phyloP scores from a whole-genome alignment of 2,329 filamentous ascomycete species.

The Phialemoniopsis sp. region DNA sequence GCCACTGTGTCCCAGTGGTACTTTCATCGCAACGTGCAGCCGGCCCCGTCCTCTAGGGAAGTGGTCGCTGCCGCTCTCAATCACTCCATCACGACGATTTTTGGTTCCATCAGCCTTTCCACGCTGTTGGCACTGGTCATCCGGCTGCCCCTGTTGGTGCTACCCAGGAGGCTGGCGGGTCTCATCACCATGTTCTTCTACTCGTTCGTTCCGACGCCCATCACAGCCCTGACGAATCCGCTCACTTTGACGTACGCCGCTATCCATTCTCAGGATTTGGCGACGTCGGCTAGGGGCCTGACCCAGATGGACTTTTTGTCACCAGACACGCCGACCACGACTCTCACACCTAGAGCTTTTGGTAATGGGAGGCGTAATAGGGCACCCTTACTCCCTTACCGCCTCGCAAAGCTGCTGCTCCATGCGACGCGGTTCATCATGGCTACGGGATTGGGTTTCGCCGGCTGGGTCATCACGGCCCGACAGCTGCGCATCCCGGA shows the following conservation, averaged over 20 bases:
- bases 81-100: constrained; percentile 81
- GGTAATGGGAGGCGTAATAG: constrained; percentile 21
- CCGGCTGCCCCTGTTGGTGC: constrained; percentile 76
- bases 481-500: constrained; percentile 64
- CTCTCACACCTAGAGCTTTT: constrained; percentile 54
- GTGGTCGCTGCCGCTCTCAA: constrained; percentile 79
- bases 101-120: constrained; percentile 87
- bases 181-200: constrained; percentile 61
- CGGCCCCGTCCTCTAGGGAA: constrained; percentile 71
- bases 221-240: constrained; percentile 84
- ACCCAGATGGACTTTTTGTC: constrained; percentile 79
- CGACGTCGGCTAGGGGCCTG: constrained; percentile 72
- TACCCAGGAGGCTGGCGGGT: constrained; percentile 64
- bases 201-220: constrained; percentile 77
- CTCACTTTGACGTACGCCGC: constrained; percentile 89
- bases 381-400: constrained; percentile 71
- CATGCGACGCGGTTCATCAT: constrained; percentile 90
- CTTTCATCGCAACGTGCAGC: constrained; percentile 84
- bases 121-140: constrained; percentile 78
- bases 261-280: constrained; percentile 84
- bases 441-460: constrained; percentile 84
- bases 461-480: constrained; percentile 93
- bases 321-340: constrained; percentile 69
- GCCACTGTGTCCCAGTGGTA: constrained; percentile 99
- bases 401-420: constrained; percentile 84